Percentiles rank a stretch among this genome's conserved stretches.
Evolutionary conservation across 306 rosid genomes (phyloP).

Genomic region (Rosa persica): DNA sequence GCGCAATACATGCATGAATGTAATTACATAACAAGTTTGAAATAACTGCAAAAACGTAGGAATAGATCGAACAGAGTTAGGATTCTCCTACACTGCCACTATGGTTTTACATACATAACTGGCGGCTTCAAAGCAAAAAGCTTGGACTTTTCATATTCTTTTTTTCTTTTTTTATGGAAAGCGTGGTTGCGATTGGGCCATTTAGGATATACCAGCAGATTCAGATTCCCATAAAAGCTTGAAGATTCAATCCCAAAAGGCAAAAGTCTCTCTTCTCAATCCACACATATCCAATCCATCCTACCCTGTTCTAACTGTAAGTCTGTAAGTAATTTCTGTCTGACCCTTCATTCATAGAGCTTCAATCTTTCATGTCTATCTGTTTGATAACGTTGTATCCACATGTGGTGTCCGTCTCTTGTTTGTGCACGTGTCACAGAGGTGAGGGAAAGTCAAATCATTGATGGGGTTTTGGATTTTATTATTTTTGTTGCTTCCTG

Average conservation of each 20-base stretch:
- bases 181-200: neutral
- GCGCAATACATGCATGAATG: neutral
- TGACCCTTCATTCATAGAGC: neutral
- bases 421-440: neutral
- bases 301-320: conserved; percentile 1
- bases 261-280: neutral
- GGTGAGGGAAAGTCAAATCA: neutral
- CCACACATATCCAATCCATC: neutral
- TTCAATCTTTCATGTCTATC: conserved; percentile 1
- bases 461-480: neutral
- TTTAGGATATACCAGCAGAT: neutral
- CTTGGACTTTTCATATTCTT: neutral
- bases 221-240: neutral
- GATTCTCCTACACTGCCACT: neutral
- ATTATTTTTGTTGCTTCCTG: neutral
- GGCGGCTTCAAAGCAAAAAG: neutral
- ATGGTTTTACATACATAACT: neutral
- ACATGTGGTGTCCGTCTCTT: neutral
- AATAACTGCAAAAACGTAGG: neutral
- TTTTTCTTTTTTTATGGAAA: neutral
- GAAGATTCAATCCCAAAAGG: neutral
- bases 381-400: neutral
- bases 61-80: neutral
- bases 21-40: neutral
- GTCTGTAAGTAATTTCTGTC: neutral